Percentiles rank a stretch among this genome's conserved stretches.
Evolutionary conservation across 805 yeast species (phyloP).

Genomic region (Ogataea trehalophila): DNA sequence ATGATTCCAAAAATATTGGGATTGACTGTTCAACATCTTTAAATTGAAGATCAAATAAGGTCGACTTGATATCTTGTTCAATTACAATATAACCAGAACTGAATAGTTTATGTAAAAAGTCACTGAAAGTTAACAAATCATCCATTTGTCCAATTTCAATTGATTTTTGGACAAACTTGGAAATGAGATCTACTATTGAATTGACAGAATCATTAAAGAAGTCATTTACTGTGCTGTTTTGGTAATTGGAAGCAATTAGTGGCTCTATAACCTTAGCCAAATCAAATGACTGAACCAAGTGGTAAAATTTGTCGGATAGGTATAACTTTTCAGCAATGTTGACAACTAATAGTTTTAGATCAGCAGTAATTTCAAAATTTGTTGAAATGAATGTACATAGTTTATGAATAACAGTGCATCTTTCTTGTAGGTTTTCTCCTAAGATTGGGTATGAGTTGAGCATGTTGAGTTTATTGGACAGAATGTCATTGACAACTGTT

Average conservation of each 20-base stretch:
- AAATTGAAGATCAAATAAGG: slow-evolving; percentile 2
- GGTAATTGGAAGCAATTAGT: background rate
- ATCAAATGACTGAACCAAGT: slow-evolving; percentile 1
- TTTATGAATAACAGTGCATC: slow-evolving; percentile 31
- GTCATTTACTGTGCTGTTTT: slow-evolving; percentile 2
- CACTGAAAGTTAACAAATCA: slow-evolving; percentile 10
- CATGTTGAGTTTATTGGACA: slow-evolving; percentile 49
- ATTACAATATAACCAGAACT: slow-evolving; percentile 13
- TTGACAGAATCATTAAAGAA: slow-evolving; percentile 5
- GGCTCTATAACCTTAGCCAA: background rate
- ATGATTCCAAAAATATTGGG: slow-evolving; percentile 17
- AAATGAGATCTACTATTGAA: slow-evolving; percentile 5
- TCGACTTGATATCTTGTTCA: slow-evolving; percentile 16
- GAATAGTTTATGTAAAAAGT: slow-evolving; percentile 8
- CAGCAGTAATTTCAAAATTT: slow-evolving; percentile 15
- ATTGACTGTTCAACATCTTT: slow-evolving; percentile 1
- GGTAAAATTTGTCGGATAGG: slow-evolving; percentile 12
- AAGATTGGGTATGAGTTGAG: slow-evolving; percentile 50
- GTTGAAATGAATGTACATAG: slow-evolving; percentile 18
- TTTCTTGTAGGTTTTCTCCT: slow-evolving; percentile 44
- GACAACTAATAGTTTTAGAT: slow-evolving; percentile 11
- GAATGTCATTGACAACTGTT: slow-evolving; percentile 49
- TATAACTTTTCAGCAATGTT: slow-evolving; percentile 15
- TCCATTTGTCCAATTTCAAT: slow-evolving; percentile 4
- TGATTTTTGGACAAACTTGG: background rate